Evolutionary conservation across 2,329 filamentous ascomycete genomes (phyloP).

Genomic region (Colletotrichum sidae): DNA sequence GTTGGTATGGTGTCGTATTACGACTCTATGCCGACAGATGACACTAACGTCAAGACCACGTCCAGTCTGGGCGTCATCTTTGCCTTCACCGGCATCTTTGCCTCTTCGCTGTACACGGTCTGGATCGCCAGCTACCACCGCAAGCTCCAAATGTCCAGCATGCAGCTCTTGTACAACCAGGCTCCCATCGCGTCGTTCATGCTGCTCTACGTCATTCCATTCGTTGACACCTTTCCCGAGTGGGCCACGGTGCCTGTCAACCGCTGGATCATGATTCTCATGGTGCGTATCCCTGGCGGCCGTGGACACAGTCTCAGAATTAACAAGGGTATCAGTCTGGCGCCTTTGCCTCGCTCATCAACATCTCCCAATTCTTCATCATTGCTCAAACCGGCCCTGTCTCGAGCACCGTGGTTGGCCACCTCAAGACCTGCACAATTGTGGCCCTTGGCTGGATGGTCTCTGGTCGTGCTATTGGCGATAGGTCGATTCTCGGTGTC

Average conservation of each 20-base stretch:
- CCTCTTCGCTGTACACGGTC: slow-evolving; percentile 75
- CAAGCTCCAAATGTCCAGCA: slow-evolving; percentile 73
- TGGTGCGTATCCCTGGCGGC: slow-evolving; percentile 71
- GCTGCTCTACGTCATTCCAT: slow-evolving; percentile 74
- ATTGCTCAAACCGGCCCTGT: slow-evolving; percentile 72
- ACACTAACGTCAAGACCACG: slow-evolving; percentile 65
- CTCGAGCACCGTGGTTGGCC: slow-evolving; percentile 74
- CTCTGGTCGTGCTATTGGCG: slow-evolving; percentile 65
- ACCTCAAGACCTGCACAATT: slow-evolving; percentile 74
- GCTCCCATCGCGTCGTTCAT: slow-evolving; percentile 72
- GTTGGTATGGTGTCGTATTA: slow-evolving; percentile 77
- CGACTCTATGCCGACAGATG: slow-evolving; percentile 66
- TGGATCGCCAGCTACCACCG: slow-evolving; percentile 76
- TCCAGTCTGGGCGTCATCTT: slow-evolving; percentile 71
- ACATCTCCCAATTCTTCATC: slow-evolving; percentile 73
- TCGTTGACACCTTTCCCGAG: slow-evolving; percentile 71
- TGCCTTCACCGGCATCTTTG: slow-evolving; percentile 72
- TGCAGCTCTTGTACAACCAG: slow-evolving; percentile 78
- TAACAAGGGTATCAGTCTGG: slow-evolving; percentile 61
- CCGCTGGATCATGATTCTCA: slow-evolving; percentile 68
- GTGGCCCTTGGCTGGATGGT: slow-evolving; percentile 72
- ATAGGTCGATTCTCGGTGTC: slow-evolving; percentile 67
- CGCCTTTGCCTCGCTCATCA: slow-evolving; percentile 72
- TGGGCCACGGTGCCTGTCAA: slow-evolving; percentile 63
- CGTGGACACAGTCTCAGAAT: background rate